Evolutionary conservation across 495 filamentous ascomycete species (phyloP).

Genomic region (Penicillium desertorum): DNA sequence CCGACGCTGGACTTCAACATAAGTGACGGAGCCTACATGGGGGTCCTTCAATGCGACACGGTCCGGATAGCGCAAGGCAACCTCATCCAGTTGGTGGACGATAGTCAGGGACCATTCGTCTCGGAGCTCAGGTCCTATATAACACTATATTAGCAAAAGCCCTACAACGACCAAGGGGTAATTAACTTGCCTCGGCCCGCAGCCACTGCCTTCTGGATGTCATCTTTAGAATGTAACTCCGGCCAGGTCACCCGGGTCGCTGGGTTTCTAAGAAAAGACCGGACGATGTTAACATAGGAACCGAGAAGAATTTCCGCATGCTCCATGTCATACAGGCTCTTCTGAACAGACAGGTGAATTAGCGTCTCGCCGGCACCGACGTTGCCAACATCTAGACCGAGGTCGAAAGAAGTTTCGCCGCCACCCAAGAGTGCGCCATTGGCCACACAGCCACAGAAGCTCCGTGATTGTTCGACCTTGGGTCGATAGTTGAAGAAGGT

Average conservation of each 20-base stretch:
- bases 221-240: constrained; percentile 9
- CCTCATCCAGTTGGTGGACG: constrained; percentile 34
- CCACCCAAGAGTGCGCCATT: constrained; percentile 21
- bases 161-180: neutral
- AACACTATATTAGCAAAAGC: neutral
- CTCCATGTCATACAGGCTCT: constrained; percentile 25
- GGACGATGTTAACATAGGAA: constrained; percentile 32
- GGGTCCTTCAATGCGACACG: constrained; percentile 17
- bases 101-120: constrained; percentile 37
- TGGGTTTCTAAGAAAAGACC: constrained; percentile 24
- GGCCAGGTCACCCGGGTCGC: constrained; percentile 24
- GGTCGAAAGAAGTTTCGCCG: constrained; percentile 28
- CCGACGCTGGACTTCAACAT: constrained; percentile 10
- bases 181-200: constrained; percentile 19
- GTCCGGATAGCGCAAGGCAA: constrained; percentile 11
- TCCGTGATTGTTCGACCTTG: constrained; percentile 17
- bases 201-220: constrained; percentile 15
- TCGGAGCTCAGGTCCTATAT: constrained; percentile 20
- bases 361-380: constrained; percentile 13
- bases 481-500: constrained; percentile 43
- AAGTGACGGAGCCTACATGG: constrained; percentile 17
- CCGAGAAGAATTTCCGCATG: constrained; percentile 29
- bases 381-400: constrained; percentile 24
- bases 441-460: constrained; percentile 22
- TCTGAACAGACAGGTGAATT: constrained; percentile 20